These are phyloP conservation scores for Murraya paniculata DNA, from an alignment of 345 rosid genomes.

Conservation along the genomic window DNA sequence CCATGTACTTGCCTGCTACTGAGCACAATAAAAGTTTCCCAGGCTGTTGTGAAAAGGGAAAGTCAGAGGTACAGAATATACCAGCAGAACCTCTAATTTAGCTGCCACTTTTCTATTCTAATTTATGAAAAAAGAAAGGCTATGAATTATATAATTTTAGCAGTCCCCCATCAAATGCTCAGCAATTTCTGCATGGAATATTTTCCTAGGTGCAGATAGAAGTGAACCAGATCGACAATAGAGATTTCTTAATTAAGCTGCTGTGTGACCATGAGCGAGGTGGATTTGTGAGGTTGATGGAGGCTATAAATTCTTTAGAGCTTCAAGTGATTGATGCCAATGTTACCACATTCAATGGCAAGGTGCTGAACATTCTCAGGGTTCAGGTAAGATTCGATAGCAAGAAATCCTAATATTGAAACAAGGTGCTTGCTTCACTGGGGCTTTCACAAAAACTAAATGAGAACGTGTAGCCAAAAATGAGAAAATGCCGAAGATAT, in stretches of 20 bases:
- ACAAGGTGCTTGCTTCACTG: neutral
- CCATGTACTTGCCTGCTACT: neutral
- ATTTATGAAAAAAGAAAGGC: neutral
- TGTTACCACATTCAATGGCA: constrained; percentile 51
- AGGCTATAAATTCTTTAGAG: constrained; percentile 48
- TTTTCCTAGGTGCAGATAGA: constrained; percentile 49
- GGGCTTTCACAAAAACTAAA: neutral
- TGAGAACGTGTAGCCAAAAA: neutral
- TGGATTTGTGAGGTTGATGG: constrained; percentile 63
- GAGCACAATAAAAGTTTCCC: constrained; percentile 20
- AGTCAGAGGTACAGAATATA: constrained; percentile 29
- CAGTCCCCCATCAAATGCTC: neutral
- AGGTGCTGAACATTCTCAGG: constrained; percentile 49
- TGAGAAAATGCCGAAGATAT: neutral
- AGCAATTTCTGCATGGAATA: neutral
- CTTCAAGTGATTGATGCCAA: constrained; percentile 65
- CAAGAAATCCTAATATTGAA: neutral
- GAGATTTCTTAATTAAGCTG: constrained; percentile 53
- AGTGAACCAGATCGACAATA: constrained; percentile 49
- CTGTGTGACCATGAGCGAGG: constrained; percentile 40
- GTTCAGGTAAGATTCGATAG: constrained; percentile 52
- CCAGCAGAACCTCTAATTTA: neutral
- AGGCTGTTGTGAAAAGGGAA: constrained; percentile 2
- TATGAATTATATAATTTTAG: neutral
- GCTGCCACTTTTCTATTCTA: neutral